Base-by-base conservation (phyloP, 768 basidiomycete genomes). In the Sistotremastrum suecicum region DNA sequence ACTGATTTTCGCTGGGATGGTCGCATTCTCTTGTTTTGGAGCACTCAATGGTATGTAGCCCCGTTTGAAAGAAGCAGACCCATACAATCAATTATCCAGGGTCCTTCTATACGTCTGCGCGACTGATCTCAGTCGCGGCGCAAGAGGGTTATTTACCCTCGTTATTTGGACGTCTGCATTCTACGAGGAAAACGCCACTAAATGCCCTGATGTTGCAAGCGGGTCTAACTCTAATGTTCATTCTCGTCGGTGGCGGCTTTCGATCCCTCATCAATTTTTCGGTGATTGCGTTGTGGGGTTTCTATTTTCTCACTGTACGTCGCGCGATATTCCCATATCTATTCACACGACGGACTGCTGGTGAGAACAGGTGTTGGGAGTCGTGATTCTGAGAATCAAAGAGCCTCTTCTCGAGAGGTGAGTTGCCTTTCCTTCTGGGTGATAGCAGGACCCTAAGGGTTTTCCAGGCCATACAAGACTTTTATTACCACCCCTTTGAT, bases 11-110 rank as follows among this genome's bases (percentile, higher is more conserved):
- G 88, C 94, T 1, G 69, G 80, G 43, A 78, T 90, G 72, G 94
- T 99, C 9, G 87, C 90, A 1, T 72, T 97, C 48, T 95, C 91
- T 3, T 95, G 90, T 59, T 89, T 99, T 52, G 94, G 94, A 11
- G 90, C 95, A 1, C 63, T 99, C 44, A 94, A 95, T 58, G 85
- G 90, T 77, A 54, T 38, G 51, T 57, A 56, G 45, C n/a, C 29
- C 31, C 37, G 31, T 30, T 7, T 20, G 20, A 20, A 20, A 20
- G 20, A 20, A 20, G 20, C 20, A 20, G 20, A 20, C 20, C 20
- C 20, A 49, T 41, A 11, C 31, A 37, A 12, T 34, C 34, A 31
- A 30, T 30, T 30, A 42, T 48, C 44, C 50, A 84, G 80, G 78
- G 6, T 70, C 76, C 1, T 78, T 79, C 48, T 83, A 80, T 56